These are phyloP conservation scores for Penicillium argentinense DNA, from an alignment of 495 filamentous ascomycete species.

Conservation along the genomic window DNA sequence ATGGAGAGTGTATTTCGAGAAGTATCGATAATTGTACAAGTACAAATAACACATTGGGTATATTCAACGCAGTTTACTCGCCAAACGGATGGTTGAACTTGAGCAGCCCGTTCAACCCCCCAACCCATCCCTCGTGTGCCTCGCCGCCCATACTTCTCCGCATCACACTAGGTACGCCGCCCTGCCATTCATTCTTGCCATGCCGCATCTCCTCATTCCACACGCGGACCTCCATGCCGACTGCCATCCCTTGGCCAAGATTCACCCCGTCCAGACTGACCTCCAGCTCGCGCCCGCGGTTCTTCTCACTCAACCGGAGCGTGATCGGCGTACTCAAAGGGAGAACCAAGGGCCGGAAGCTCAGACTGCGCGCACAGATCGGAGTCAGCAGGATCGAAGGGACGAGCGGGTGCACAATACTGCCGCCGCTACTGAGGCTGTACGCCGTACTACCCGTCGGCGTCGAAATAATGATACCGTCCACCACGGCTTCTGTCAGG, in stretches of 20 bases:
- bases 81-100: conserved; percentile 99
- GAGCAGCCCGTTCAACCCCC: conserved; percentile 86
- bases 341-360: conserved; percentile 87
- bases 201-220: conserved; percentile 74
- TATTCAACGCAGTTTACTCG: conserved; percentile 45
- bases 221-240: conserved; percentile 86
- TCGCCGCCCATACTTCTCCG: conserved; percentile 53
- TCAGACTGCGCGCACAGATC: conserved; percentile 88
- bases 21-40: no score
- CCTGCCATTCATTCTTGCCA: conserved; percentile 61
- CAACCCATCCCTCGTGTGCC: conserved; percentile 88
- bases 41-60: not conserved
- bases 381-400: conserved; percentile 85
- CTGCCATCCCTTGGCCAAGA: conserved; percentile 63
- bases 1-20: no score
- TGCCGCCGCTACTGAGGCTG: conserved; percentile 87
- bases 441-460: conserved; percentile 96
- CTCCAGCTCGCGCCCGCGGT: conserved; percentile 80
- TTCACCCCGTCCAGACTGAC: conserved; percentile 86
- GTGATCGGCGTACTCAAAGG: conserved; percentile 84
- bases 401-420: conserved; percentile 91
- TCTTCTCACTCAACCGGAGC: conserved; percentile 75
- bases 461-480: conserved; percentile 91
- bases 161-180: conserved; percentile 61
- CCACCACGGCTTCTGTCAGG: conserved; percentile 88